These are phyloP conservation scores for Auricularia sp. DNA, from an alignment of 768 basidiomycete genomes.

Conservation along the genomic window DNA sequence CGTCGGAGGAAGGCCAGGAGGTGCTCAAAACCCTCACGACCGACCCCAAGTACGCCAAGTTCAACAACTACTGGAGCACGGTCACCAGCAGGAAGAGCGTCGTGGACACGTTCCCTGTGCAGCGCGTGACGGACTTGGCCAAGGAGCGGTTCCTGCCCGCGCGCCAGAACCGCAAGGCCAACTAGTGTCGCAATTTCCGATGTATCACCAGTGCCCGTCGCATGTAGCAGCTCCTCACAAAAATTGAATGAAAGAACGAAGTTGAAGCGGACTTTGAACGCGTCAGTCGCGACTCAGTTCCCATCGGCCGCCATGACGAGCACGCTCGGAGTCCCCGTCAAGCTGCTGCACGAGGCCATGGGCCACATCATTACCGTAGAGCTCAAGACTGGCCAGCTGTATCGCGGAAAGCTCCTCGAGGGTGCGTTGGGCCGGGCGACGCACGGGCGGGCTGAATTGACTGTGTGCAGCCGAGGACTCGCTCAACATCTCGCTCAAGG, in stretches of 20 bases:
- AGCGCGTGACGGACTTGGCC: background rate
- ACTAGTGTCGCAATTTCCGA: no score
- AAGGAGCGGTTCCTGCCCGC: background rate
- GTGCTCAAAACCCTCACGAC: constrained; percentile 31
- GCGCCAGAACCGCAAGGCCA: no score
- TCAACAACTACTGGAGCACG: constrained; percentile 37
- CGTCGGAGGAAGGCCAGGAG: constrained; percentile 36
- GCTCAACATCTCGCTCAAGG: constrained; percentile 88
- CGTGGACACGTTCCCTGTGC: constrained; percentile 34
- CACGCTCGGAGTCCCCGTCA: constrained; percentile 86
- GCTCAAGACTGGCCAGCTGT: constrained; percentile 93
- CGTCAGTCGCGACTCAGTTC: background rate
- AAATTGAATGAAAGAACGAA: background rate
- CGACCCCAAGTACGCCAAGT: constrained; percentile 39
- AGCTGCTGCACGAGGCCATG: constrained; percentile 90
- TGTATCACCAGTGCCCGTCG: no score
- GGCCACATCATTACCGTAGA: constrained; percentile 98
- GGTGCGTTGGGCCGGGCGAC: constrained; percentile 38
- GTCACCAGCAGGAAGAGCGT: constrained; percentile 43
- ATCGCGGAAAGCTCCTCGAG: constrained; percentile 94
- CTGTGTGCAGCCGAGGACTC: constrained; percentile 84
- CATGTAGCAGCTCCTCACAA: no score
- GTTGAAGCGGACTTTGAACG: background rate
- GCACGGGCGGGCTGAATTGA: constrained; percentile 2
- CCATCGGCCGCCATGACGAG: constrained; percentile 13